A percentile compares a stretch with the other conserved stretches of the same genome.
Conservation (phyloP, 2,329 filamentous ascomycete species). For the Metarhizium guizhouense region DNA sequence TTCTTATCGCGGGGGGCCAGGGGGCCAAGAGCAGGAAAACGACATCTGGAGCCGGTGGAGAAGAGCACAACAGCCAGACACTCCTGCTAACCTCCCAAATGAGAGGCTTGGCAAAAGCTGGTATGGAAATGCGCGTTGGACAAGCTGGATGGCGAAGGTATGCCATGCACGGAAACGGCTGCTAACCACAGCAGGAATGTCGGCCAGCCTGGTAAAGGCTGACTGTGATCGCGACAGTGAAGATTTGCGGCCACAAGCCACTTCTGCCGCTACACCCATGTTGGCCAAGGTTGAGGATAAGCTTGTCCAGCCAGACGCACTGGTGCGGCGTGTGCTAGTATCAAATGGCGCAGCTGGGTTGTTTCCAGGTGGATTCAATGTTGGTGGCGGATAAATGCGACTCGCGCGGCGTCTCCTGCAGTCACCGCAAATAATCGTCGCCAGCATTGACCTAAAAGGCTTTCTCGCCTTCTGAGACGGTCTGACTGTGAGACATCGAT, state of each 20-base stretch:
- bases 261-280: background rate
- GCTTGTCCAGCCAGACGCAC: background rate
- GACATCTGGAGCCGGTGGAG: too few species aligned
- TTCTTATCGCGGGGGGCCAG: too few species aligned
- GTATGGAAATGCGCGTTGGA: background rate
- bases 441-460: background rate
- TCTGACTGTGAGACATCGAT: too few species aligned
- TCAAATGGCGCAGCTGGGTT: background rate
- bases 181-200: slow-evolving; percentile 1
- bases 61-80: too few species aligned
- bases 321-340: background rate
- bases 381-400: too few species aligned
- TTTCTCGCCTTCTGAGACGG: too few species aligned
- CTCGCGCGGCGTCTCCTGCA: background rate
- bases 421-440: background rate
- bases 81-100: too few species aligned
- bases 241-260: slow-evolving; percentile 9
- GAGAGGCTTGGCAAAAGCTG: too few species aligned
- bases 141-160: background rate
- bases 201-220: background rate
- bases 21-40: too few species aligned
- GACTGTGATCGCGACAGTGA: too few species aligned
- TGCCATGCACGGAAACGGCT: too few species aligned
- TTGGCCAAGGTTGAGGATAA: background rate
- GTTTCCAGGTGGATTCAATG: background rate